These are phyloP conservation scores for Apiospora pterosperma DNA, from an alignment of 2,329 filamentous ascomycete species.

Conservation along the genomic window DNA sequence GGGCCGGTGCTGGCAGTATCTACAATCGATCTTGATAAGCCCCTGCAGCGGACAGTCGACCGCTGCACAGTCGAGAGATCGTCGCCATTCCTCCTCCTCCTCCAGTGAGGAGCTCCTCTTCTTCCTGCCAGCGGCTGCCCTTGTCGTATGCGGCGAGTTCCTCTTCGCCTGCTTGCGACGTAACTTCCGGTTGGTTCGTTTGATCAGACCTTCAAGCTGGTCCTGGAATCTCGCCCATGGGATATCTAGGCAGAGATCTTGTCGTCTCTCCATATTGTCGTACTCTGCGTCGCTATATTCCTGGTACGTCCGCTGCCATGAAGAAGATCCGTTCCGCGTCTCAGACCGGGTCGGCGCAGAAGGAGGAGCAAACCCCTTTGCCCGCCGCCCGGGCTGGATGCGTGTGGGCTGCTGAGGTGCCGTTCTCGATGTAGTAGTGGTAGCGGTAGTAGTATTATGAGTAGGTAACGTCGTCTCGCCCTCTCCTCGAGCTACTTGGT, in stretches of 20 bases:
- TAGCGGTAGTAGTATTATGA: too few species aligned
- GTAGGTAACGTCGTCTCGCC: background rate
- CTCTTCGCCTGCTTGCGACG: background rate
- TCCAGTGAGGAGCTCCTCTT: background rate
- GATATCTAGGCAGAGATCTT: background rate
- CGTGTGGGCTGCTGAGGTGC: background rate
- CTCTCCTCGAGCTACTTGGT: too few species aligned
- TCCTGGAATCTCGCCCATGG: background rate
- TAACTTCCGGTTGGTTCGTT: background rate
- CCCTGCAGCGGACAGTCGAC: background rate
- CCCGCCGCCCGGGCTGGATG: background rate
- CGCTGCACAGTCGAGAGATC: background rate
- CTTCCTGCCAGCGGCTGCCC: too few species aligned
- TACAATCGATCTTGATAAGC: conserved; percentile 11
- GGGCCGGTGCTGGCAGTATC: conserved; percentile 18
- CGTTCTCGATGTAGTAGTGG: background rate
- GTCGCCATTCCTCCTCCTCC: background rate
- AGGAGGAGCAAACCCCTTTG: background rate
- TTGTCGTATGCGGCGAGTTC: background rate
- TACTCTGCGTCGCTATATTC: background rate
- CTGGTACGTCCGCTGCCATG: background rate
- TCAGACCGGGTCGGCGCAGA: background rate
- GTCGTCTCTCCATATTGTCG: background rate
- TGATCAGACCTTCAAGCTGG: background rate
- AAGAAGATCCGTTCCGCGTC: background rate